Evolutionary conservation across 352 stramenopile genomes (phyloP).

Genomic region (Peronospora destructor): DNA sequence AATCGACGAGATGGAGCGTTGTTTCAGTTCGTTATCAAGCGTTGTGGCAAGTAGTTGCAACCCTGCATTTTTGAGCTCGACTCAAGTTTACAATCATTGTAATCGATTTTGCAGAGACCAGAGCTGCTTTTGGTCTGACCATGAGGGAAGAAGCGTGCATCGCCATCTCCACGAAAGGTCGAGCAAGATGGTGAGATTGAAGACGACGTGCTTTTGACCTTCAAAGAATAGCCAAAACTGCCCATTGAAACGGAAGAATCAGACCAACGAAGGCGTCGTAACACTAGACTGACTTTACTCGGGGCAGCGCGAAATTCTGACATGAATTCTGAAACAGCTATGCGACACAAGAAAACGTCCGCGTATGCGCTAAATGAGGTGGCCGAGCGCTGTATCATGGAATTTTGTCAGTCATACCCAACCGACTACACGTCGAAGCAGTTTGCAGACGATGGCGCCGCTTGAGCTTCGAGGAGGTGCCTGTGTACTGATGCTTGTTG

Average conservation of each 20-base stretch:
- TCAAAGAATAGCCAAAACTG: neutral
- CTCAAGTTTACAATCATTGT: no score
- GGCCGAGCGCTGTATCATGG: conserved; percentile 36
- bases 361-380: conserved; percentile 29
- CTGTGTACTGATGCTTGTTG: conserved; percentile 12
- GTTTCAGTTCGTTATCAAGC: no score
- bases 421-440: conserved; percentile 40
- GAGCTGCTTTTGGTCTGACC: neutral
- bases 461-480: conserved; percentile 34
- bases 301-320: conserved; percentile 9
- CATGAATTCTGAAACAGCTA: conserved; percentile 9
- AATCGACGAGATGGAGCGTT: no score
- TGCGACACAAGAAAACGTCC: neutral
- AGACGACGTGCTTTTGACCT: conserved; percentile 21
- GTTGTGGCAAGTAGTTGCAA: no score
- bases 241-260: conserved; percentile 8
- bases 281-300: conserved; percentile 24
- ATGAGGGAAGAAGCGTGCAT: conserved; percentile 13
- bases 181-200: conserved; percentile 11
- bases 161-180: neutral
- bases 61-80: no score
- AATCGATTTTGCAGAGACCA: no score
- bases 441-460: conserved; percentile 54
- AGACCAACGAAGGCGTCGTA: conserved; percentile 10
- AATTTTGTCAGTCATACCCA: conserved; percentile 46